phyloP scores from a whole-genome alignment of 2,329 filamentous ascomycete genomes.

The Colletotrichum graminicola region DNA sequence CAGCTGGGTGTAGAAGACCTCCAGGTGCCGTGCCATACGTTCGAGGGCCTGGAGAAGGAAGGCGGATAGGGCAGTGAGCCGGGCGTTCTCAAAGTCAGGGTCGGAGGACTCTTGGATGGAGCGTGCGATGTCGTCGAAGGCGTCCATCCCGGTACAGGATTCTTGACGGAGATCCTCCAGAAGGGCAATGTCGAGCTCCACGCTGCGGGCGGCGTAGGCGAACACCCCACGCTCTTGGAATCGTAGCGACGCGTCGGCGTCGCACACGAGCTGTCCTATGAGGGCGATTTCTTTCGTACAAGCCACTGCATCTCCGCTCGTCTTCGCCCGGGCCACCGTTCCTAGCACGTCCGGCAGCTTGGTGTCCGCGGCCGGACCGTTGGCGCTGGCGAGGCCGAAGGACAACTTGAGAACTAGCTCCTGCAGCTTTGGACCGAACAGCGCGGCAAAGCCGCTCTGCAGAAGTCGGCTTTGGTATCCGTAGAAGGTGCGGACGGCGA shows the following conservation, averaged over 20 bases:
- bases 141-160: slow-evolving; percentile 66
- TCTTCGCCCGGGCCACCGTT: slow-evolving; percentile 57
- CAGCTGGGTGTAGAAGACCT: slow-evolving; percentile 64
- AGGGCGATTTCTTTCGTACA: slow-evolving; percentile 63
- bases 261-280: slow-evolving; percentile 62
- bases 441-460: slow-evolving; percentile 62
- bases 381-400: slow-evolving; percentile 60
- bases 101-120: slow-evolving; percentile 46
- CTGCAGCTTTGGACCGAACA: slow-evolving; percentile 65
- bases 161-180: slow-evolving; percentile 66
- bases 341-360: slow-evolving; percentile 61
- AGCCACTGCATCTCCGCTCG: slow-evolving; percentile 57
- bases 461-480: slow-evolving; percentile 64
- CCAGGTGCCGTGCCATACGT: slow-evolving; percentile 63
- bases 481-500: slow-evolving; percentile 65
- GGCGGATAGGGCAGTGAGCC: slow-evolving; percentile 55
- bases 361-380: slow-evolving; percentile 50
- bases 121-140: slow-evolving; percentile 60
- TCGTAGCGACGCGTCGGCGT: slow-evolving; percentile 57
- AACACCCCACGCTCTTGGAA: slow-evolving; percentile 66
- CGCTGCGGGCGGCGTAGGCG: slow-evolving; percentile 61
- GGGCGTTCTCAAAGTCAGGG: slow-evolving; percentile 52
- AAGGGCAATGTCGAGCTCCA: slow-evolving; percentile 64
- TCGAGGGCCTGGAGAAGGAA: slow-evolving; percentile 66
- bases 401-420: slow-evolving; percentile 67